Evolutionary conservation across 805 yeast species (phyloP).

Genomic region (Kuraishia cidri): DNA sequence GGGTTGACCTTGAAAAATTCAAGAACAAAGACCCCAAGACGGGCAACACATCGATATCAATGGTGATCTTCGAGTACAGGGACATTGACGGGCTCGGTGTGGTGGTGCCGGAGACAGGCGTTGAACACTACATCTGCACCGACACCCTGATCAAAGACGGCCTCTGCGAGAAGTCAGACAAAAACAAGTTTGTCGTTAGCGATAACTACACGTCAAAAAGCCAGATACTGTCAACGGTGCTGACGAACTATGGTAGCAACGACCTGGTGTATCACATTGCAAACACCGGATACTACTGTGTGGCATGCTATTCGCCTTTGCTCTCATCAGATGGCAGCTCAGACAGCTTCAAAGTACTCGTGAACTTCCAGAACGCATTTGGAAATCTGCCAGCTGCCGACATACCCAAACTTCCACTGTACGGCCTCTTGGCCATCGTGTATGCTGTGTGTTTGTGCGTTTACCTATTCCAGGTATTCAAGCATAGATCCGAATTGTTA

Average conservation of each 20-base stretch:
- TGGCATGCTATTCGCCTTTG: conserved; percentile 52
- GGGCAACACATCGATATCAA: conserved; percentile 39
- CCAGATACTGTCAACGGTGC: conserved; percentile 45
- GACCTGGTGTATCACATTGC: conserved; percentile 55
- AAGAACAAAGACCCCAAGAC: conserved; percentile 22
- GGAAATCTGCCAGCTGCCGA: conserved; percentile 88
- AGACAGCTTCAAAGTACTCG: conserved; percentile 49
- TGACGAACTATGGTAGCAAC: conserved; percentile 50
- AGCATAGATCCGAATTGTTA: conserved; percentile 77
- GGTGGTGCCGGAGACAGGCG: conserved; percentile 26
- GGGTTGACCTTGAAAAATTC: conserved; percentile 30
- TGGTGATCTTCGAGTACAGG: conserved; percentile 76
- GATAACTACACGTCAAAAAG: conserved; percentile 33
- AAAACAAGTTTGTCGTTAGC: conserved; percentile 56
- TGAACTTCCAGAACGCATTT: conserved; percentile 84
- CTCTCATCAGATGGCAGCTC: conserved; percentile 13
- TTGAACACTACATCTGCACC: conserved; percentile 65
- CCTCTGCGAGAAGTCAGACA: conserved; percentile 44
- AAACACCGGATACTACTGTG: conserved; percentile 88
- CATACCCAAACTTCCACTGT: conserved; percentile 83
- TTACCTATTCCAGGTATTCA: conserved; percentile 79
- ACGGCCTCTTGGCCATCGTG: conserved; percentile 75
- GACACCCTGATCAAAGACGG: conserved; percentile 46
- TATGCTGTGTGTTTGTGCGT: conserved; percentile 77
- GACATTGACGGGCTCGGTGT: conserved; percentile 68